Base-by-base conservation (phyloP, 2,329 filamentous ascomycete species). In the Botrytis pseudocinerea region DNA sequence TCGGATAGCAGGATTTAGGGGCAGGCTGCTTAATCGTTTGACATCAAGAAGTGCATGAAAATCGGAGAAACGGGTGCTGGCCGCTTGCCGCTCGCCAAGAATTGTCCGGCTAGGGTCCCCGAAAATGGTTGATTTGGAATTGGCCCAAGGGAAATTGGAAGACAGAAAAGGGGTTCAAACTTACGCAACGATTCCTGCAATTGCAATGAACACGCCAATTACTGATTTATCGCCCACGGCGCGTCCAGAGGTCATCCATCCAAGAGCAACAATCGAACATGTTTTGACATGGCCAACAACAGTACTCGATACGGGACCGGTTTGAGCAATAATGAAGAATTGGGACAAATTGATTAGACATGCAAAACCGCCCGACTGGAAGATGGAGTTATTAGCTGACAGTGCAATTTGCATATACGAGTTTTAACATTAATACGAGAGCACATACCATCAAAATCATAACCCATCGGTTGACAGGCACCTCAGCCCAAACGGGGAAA, bases 201-300 rank as follows among this genome's bases (percentile, higher is more conserved):
- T 82, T 9, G 88, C 88, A 74, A 89, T 79, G 9, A 88, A 80
- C 48, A 90, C 86, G 38, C 88, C 88, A 61, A 87, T 75, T 35
- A 89, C 80, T 8, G 86, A 86, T 79, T 85, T 87, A 78, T 89
- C 87, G 22, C 85, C 85, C 42, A 88, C 85, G 16, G 85, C 84
- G n/a, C 87, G 82, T 14, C 88, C 87, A 18, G 86, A 88, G 0
- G 83, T 84, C 72, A 84, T 82, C 89, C 89, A 91, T 44, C 89
- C 89, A 7, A 91, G 81, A 28, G 86, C 85, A n/a, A 91, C 88
- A 76, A 91, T 91, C 8, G 86, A 87, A 77, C 88, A 90, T 0
- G 89, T 91, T 82, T 91, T 91, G 51, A 90, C 82, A 77, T 91
- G 89, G 0, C 89, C 90, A 25, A 91, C 88, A 0, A 92, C 88